Percentiles rank a stretch among this genome's conserved stretches.
phyloP scores from a whole-genome alignment of 768 basidiomycete species.

The Zangia roseola region DNA sequence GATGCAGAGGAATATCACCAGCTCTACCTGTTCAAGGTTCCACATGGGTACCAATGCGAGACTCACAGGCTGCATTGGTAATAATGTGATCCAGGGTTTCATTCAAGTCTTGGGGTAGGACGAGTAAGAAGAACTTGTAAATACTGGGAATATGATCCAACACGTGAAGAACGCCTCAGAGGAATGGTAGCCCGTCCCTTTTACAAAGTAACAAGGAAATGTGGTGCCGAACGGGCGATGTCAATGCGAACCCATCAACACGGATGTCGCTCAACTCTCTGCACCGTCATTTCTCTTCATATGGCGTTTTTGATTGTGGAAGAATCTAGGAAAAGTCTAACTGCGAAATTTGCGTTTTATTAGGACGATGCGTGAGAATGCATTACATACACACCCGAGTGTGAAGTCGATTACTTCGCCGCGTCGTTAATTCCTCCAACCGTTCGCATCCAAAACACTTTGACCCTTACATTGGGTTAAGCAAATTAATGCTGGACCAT shows the following conservation, averaged over 20 bases:
- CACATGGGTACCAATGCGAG: constrained; percentile 87
- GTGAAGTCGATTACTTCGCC: no score
- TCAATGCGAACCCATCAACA: constrained; percentile 47
- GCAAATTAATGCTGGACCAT: no score
- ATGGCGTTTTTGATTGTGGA: constrained; percentile 47
- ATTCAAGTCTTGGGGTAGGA: no score
- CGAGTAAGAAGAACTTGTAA: no score
- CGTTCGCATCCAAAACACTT: no score
- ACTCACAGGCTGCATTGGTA: constrained; percentile 86
- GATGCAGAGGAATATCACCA: constrained; percentile 85
- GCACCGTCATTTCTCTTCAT: constrained; percentile 57
- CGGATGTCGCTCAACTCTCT: constrained; percentile 53
- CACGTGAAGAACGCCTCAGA: constrained; percentile 50
- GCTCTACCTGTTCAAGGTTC: constrained; percentile 76
- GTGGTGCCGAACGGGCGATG: constrained; percentile 65
- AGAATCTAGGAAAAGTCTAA: constrained; percentile 35
- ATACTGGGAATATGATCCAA: no score
- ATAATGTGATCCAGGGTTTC: neutral
- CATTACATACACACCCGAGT: constrained; percentile 15
- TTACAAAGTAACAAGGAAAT: constrained; percentile 52
- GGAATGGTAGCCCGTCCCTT: constrained; percentile 54
- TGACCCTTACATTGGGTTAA: no score
- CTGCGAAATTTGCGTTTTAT: constrained; percentile 6
- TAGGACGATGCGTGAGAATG: constrained; percentile 13
- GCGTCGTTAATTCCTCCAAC: no score